Percentiles rank a stretch among this genome's conserved stretches.
These are phyloP conservation scores for Buxus sempervirens DNA, from an alignment of 164 flowering plant genomes.

Conservation along the genomic window DNA sequence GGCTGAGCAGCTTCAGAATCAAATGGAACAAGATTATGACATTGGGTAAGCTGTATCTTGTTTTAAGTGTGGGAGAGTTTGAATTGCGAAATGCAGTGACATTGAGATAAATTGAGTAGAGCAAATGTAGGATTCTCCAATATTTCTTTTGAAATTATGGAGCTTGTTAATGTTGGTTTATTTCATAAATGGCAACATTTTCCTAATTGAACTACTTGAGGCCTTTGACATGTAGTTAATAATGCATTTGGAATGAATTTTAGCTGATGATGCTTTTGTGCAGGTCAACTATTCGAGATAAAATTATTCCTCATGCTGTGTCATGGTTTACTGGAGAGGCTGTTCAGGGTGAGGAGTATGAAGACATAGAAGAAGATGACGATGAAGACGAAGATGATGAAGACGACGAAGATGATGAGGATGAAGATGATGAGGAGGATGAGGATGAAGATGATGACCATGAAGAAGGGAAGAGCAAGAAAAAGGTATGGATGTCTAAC, in stretches of 20 bases:
- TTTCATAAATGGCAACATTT: no score
- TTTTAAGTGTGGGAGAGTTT: background rate
- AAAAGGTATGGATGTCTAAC: conserved; percentile 35
- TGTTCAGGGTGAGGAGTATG: conserved; percentile 52
- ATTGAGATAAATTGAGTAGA: no score
- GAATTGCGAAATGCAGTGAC: no score
- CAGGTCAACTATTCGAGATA: conserved; percentile 80
- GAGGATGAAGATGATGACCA: conserved; percentile 41
- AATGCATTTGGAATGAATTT: background rate
- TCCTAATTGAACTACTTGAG: background rate
- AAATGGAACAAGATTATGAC: conserved; percentile 23
- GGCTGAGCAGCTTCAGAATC: conserved; percentile 23
- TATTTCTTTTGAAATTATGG: no score
- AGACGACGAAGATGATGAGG: conserved; percentile 62
- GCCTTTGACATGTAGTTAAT: background rate
- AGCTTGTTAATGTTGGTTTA: no score
- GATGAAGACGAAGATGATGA: conserved; percentile 59
- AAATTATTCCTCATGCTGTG: conserved; percentile 85
- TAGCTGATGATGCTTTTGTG: conserved; percentile 6
- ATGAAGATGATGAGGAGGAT: conserved; percentile 47
- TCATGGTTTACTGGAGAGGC: conserved; percentile 93
- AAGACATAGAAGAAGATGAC: conserved; percentile 42
- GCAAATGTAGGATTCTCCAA: no score
- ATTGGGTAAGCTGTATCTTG: conserved; percentile 32
- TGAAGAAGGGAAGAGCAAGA: conserved; percentile 28